Evolutionary conservation across 208 protist species (phyloP), one percentile per base, ranked within the genome.

Genomic region (Leishmania turanica): DNA sequence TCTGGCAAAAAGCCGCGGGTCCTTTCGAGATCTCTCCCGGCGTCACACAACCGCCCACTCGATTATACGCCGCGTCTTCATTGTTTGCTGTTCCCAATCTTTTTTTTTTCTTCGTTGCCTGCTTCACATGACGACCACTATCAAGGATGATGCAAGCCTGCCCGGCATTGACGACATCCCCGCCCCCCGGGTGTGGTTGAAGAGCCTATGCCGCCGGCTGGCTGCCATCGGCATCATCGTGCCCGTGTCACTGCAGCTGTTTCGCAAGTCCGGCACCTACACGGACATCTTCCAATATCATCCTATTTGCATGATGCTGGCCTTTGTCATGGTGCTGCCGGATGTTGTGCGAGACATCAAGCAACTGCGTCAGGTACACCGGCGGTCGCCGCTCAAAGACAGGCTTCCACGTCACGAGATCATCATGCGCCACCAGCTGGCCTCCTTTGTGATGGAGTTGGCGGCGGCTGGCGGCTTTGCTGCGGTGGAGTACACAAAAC

Each of bases 401-500:
- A 0, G 42, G 1, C 37, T 79, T 37, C 45, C 77, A 27, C 83
- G 80, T 66, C 51, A 72, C 47, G 74, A 86, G 62, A 47, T 90
- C 13, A 60, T 90, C 13, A 31, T 83, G 54, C 78, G 75, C 8
- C 91, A 95, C 77, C 85, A 88, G 65, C 69, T 88, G 17, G 64
- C 77, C 42, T 74, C 91, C 24, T 77, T 95, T 19, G 58, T 71
- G 15, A 79, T 95, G 54, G 86, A 93, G 84, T 1, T 87, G 31
- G 77, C 86, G 1, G 82, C 86, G 15, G 74, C 82, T 17, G 49
- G 76, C 69, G 91, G 91, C 4, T 90, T 95, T 45, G 84, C 82
- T 40, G 82, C 88, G 2, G 77, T 93, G 37, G 89, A 93, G 85
- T 93, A 88, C 85, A 84, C 75, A 75, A 95, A 95, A 80, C 82